A percentile compares a stretch with the other conserved stretches of the same genome.
Conservation (phyloP, 1,139 yeast species). For the Pichia kudriavzevii region DNA sequence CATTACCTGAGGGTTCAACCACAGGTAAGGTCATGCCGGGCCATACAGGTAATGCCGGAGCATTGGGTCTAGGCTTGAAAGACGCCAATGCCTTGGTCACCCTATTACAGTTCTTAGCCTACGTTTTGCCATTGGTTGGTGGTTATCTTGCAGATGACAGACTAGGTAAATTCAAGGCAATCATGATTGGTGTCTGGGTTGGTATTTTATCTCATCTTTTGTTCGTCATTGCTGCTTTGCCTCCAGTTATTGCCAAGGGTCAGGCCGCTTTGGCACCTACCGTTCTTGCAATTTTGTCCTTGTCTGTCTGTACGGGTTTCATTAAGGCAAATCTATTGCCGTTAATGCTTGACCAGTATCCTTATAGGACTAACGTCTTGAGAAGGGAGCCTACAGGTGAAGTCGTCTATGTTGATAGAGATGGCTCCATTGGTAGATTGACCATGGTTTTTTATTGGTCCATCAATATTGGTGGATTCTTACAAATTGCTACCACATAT, state of each 20-base stretch:
- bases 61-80: slow-evolving; percentile 33
- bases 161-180: slow-evolving; percentile 36
- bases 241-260: slow-evolving; percentile 33
- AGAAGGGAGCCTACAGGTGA: slow-evolving; percentile 56
- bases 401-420: slow-evolving; percentile 64
- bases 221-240: slow-evolving; percentile 37
- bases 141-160: slow-evolving; percentile 39
- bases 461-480: slow-evolving; percentile 72
- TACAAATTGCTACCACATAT: slow-evolving; percentile 72
- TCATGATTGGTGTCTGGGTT: slow-evolving; percentile 35
- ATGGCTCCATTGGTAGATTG: slow-evolving; percentile 64
- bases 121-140: slow-evolving; percentile 37
- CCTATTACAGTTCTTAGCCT: slow-evolving; percentile 36
- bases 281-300: slow-evolving; percentile 32
- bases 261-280: slow-evolving; percentile 34
- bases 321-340: slow-evolving; percentile 46
- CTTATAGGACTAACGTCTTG: slow-evolving; percentile 51
- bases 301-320: slow-evolving; percentile 41
- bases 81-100: slow-evolving; percentile 35
- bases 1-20: slow-evolving; percentile 44
- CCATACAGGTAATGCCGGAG: slow-evolving; percentile 27
- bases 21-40: slow-evolving; percentile 22
- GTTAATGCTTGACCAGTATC: slow-evolving; percentile 42
- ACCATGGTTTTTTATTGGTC: slow-evolving; percentile 73
- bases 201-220: slow-evolving; percentile 35